Conservation (phyloP, 2,329 filamentous ascomycete species). For the Neofusicoccum sp. region DNA sequence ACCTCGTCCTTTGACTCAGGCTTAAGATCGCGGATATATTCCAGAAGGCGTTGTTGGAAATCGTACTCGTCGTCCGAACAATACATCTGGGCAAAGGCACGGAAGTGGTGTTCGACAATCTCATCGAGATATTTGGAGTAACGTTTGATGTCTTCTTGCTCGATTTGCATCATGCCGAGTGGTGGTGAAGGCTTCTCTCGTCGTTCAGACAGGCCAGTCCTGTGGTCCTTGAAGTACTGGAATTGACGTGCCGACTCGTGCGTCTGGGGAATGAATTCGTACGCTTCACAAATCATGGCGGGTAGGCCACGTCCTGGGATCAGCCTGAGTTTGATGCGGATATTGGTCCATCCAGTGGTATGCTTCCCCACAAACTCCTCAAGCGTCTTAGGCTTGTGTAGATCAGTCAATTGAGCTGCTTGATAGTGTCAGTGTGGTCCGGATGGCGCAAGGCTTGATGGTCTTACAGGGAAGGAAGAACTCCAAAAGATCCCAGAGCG, state of each 20-base stretch:
- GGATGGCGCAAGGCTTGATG: background rate
- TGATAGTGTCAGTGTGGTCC: conserved; percentile 16
- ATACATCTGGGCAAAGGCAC: conserved; percentile 42
- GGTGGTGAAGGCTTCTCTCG: conserved; percentile 44
- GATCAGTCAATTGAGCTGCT: conserved; percentile 17
- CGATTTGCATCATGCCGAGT: conserved; percentile 46
- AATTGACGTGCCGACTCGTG: conserved; percentile 41
- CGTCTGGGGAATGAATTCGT: conserved; percentile 46
- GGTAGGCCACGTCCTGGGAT: conserved; percentile 45
- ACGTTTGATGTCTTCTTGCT: conserved; percentile 42
- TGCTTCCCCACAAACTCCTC: conserved; percentile 38
- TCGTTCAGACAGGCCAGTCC: conserved; percentile 31
- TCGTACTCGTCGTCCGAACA: conserved; percentile 47
- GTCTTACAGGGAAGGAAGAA: conserved; percentile 43
- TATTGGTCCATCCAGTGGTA: conserved; percentile 37
- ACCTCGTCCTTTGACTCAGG: conserved; percentile 42
- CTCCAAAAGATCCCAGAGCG: conserved; percentile 43
- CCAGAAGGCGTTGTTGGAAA: conserved; percentile 44
- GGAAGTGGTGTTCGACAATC: conserved; percentile 41
- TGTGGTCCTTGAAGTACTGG: conserved; percentile 42
- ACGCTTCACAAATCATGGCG: conserved; percentile 45
- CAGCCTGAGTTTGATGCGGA: conserved; percentile 42
- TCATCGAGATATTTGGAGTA: conserved; percentile 47
- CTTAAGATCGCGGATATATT: conserved; percentile 40
- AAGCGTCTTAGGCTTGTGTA: conserved; percentile 28